phyloP scores from a whole-genome alignment of 768 basidiomycete genomes.

The Tubosaeta sp. region DNA sequence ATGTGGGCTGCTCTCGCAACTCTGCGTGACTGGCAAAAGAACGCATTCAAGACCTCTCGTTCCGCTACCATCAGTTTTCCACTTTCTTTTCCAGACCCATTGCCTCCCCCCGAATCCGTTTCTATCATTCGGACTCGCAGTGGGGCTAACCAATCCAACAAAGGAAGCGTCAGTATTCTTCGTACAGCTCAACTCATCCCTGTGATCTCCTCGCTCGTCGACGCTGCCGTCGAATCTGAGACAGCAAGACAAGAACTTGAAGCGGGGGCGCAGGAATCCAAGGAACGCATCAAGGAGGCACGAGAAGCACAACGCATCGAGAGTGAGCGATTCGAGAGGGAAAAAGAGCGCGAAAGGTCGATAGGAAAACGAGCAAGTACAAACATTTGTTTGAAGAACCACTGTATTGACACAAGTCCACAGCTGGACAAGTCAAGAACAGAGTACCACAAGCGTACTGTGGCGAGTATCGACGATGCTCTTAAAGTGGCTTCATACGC shows the following conservation, averaged over 20 bases:
- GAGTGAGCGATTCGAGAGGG: conserved; percentile 27
- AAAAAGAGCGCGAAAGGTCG: conserved; percentile 55
- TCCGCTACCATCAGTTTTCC: conserved; percentile 7
- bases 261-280: conserved; percentile 48
- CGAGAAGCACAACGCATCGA: conserved; percentile 42
- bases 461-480: conserved; percentile 51
- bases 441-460: conserved; percentile 45
- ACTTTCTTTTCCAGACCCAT: conserved; percentile 53
- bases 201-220: conserved; percentile 55
- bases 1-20: conserved; percentile 55
- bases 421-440: conserved; percentile 43
- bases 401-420: conserved; percentile 2
- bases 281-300: conserved; percentile 47
- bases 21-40: conserved; percentile 38
- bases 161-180: conserved; percentile 32
- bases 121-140: conserved; percentile 46
- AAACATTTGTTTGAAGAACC: neutral
- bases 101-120: conserved; percentile 45
- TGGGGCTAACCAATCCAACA: conserved; percentile 26
- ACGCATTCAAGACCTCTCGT: conserved; percentile 14
- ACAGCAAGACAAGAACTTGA: conserved; percentile 60
- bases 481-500: conserved; percentile 45
- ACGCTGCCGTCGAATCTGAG: conserved; percentile 43
- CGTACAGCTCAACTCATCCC: conserved; percentile 64
- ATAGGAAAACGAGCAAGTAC: conserved; percentile 23